Conservation (phyloP, 2,329 filamentous ascomycete species). For the Madurella mycetomatis region DNA sequence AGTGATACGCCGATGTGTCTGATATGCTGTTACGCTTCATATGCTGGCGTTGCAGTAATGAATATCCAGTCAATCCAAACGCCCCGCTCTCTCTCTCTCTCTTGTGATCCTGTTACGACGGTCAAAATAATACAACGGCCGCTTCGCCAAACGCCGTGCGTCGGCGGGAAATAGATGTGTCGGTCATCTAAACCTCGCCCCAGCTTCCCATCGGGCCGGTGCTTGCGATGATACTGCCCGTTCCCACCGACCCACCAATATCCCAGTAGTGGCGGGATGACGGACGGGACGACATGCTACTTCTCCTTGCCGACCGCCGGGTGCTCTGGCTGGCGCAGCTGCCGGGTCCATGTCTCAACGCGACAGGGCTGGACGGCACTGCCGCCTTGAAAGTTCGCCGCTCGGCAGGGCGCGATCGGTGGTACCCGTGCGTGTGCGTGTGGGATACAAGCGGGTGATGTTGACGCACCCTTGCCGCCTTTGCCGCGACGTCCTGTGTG, state of each 20-base stretch:
- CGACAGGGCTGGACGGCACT: slow-evolving; percentile 45
- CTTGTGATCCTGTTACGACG: background rate
- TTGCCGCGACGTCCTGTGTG: slow-evolving; percentile 64
- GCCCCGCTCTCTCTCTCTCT: background rate
- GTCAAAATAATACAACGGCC: slow-evolving; percentile 2
- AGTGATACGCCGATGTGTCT: background rate
- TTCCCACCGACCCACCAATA: slow-evolving; percentile 74
- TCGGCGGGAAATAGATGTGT: background rate
- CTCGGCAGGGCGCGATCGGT: slow-evolving; percentile 44
- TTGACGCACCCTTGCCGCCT: slow-evolving; percentile 78
- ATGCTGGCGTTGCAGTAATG: background rate
- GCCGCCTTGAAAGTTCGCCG: slow-evolving; percentile 54
- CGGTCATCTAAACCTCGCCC: slow-evolving; percentile 58
- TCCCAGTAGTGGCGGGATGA: slow-evolving; percentile 91
- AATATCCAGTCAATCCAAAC: slow-evolving; percentile 3
- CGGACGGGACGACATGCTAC: slow-evolving; percentile 69
- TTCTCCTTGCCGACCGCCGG: slow-evolving; percentile 63
- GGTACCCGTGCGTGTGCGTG: slow-evolving; percentile 17
- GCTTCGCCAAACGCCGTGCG: background rate
- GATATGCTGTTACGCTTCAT: background rate
- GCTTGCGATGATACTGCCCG: slow-evolving; percentile 64
- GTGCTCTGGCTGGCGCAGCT: slow-evolving; percentile 89
- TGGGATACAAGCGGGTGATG: slow-evolving; percentile 81
- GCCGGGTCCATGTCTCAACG: slow-evolving; percentile 45
- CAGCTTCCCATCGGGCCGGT: slow-evolving; percentile 69